Conservation (phyloP, 140 eudicot genomes). For the Bidens hawaiensis region DNA sequence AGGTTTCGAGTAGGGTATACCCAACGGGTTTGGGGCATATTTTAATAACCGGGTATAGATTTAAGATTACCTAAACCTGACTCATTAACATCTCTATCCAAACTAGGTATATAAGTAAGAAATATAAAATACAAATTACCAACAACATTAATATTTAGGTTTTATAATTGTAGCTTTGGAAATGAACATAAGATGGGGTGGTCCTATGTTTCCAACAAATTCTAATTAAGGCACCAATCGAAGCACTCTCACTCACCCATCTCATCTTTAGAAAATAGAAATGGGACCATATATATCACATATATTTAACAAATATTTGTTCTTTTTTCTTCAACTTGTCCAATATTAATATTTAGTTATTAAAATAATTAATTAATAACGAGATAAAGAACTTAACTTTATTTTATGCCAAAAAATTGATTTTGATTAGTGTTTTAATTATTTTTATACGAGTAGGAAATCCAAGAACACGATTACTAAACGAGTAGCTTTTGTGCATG, state of each 20-base stretch:
- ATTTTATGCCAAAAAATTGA: too few species aligned
- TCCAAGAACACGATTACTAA: too few species aligned
- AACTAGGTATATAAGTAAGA: too few species aligned
- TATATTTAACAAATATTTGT: background rate
- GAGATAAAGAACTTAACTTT: background rate
- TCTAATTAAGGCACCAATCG: constrained; percentile 52
- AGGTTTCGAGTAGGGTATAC: too few species aligned
- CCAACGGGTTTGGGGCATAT: too few species aligned
- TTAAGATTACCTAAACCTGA: too few species aligned
- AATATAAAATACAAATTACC: background rate
- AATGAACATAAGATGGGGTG: constrained; percentile 34
- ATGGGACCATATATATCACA: constrained; percentile 19
- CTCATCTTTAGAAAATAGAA: constrained; percentile 7
- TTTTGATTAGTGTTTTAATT: too few species aligned
- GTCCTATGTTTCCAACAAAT: constrained; percentile 61
- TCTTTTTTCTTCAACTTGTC: background rate
- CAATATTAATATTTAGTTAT: background rate
- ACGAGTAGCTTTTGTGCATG: too few species aligned
- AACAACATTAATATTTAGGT: background rate
- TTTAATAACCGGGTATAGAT: too few species aligned
- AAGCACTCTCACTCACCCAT: constrained; percentile 13
- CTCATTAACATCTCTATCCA: too few species aligned
- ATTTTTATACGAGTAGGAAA: too few species aligned
- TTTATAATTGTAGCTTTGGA: constrained; percentile 10
- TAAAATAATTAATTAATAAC: background rate